A percentile compares a stretch with the other conserved stretches of the same genome.
Conservation (phyloP, 768 basidiomycete species). For the Russula foetens region DNA sequence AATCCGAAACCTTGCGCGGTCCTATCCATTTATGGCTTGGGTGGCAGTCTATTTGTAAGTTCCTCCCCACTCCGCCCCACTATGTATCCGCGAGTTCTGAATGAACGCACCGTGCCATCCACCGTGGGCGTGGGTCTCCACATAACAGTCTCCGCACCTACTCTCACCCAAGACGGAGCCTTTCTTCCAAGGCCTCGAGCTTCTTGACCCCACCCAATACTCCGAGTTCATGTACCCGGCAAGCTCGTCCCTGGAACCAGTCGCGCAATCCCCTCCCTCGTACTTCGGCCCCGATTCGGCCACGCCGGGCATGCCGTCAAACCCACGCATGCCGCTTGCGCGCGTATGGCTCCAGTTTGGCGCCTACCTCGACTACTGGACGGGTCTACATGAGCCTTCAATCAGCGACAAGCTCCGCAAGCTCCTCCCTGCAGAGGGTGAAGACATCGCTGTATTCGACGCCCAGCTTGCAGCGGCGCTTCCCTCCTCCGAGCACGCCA, state of each 20-base stretch:
- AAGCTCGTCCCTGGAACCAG: slow-evolving; percentile 22
- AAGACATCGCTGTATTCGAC: not conserved
- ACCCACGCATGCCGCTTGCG: slow-evolving; percentile 51
- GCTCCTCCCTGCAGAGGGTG: not conserved
- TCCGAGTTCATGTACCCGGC: slow-evolving; percentile 41
- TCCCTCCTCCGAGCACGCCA: slow-evolving; percentile 25
- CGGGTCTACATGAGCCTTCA: slow-evolving; percentile 36
- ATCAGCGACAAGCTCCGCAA: slow-evolving; percentile 38
- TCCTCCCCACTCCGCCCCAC: not conserved
- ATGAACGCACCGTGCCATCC: no score
- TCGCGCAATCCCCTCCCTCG: slow-evolving; percentile 37
- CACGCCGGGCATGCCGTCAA: slow-evolving; percentile 53
- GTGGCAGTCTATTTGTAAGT: slow-evolving; percentile 46
- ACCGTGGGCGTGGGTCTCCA: no score
- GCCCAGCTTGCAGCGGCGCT: slow-evolving; percentile 14
- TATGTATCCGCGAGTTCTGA: not conserved
- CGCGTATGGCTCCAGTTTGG: slow-evolving; percentile 56
- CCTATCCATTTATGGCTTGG: slow-evolving; percentile 54
- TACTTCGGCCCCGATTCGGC: slow-evolving; percentile 38
- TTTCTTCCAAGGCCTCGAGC: slow-evolving; percentile 48
- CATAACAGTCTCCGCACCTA: slow-evolving; percentile 42
- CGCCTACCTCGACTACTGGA: slow-evolving; percentile 49
- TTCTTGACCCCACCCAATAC: slow-evolving; percentile 43
- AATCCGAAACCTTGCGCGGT: slow-evolving; percentile 46
- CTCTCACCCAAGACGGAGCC: slow-evolving; percentile 38